Evolutionary conservation across 2,329 filamentous ascomycete genomes (phyloP), one percentile per base, ranked within the genome.

Genomic region (Parafenestella ontariensis): DNA sequence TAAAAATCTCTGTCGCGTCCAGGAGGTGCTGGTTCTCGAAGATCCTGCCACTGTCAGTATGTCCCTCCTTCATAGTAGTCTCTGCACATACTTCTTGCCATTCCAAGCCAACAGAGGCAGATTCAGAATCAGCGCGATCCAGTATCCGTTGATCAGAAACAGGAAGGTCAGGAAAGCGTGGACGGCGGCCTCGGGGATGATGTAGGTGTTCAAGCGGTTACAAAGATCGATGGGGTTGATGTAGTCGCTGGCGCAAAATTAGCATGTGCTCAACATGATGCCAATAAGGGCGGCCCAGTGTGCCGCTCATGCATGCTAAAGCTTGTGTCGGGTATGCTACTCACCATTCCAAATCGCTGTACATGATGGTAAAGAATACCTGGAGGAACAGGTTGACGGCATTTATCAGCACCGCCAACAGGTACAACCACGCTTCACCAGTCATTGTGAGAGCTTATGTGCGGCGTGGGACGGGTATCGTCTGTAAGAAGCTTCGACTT

Each of bases 281-380:
- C 31, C 17, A 28, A 24, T 40, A 13, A 31, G n/a, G 54, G 20
- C 20, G 17, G n/a, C 24, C 10, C n/a, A n/a, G 34, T 41, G 40
- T 33, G 33, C 21, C 31, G 39, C 37, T 23, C 31, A 36, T 18
- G 44, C 37, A 11, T 21, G 21, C 11, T 40, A 9, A n/a, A n/a
- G n/a, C n/a, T 21, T n/a, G 37, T 24, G 28, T 26, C 15, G 8
- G 10, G 7, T 8, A n/a, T 42, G 17, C 17, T 31, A 84, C 91
- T 74, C 83, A 96, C 93, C 95, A 99, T 89, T 99, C 95, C 73
- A 99, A 82, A 85, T 99, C 95, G 80, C 92, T 96, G 83, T 98
- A 99, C 96, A 99, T 99, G 76, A 99, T 99, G 54, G 95, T 99
- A 83, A 99, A 99, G 86, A 99, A 99, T 71, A 99, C 95, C 83